Evolutionary conservation across 176 grass and related monocot genomes (phyloP), one percentile per base, ranked within the genome.

Genomic region (Triticum timopheevii): DNA sequence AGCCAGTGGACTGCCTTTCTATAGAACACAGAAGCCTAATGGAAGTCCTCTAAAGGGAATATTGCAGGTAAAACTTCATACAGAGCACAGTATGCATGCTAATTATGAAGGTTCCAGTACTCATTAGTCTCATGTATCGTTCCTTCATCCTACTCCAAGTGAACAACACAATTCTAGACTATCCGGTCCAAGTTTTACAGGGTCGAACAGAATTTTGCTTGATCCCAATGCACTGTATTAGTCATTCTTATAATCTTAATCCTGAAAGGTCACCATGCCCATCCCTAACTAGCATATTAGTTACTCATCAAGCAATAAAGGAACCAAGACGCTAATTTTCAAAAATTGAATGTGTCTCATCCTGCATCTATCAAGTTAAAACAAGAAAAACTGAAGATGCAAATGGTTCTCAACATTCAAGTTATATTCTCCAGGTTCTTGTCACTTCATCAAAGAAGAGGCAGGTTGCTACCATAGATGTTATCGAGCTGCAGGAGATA

Each of bases 1-100:
- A 68, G 88, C 82, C 25, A 36, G 77, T 85, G 88, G 88, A 42
- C n/a, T 61, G 9, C 82, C 77, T 85, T 89, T 85, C 25, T 89
- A 85, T 67, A 36, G 35, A 75, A 85, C 58, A 23, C 69, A 81
- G 47, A 89, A 76, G 71, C 83, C 78, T 27, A 89, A 16, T 47
- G 83, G 83, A 76, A 69, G 69, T 61, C 83, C 62, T 35, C 33
- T 89, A 45, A 76, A 47, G 61, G 81, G 45, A 81, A 68, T 45
- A 76, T 61, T 76, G 13, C 69, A 89, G 88, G 88, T 81, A 89
- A 89, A 72, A 22, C 11, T 69, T 83, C 30, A 61, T 68, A 49
- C 19, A 40, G 33, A 75, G 65, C 44, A 74, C 5, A 61, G 3
- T 38, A 50, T 65, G 16, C 54, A 47, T 78, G 20, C 20, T 27